phyloP scores from a whole-genome alignment of 345 rosid genomes.

The Cardamine occulta region DNA sequence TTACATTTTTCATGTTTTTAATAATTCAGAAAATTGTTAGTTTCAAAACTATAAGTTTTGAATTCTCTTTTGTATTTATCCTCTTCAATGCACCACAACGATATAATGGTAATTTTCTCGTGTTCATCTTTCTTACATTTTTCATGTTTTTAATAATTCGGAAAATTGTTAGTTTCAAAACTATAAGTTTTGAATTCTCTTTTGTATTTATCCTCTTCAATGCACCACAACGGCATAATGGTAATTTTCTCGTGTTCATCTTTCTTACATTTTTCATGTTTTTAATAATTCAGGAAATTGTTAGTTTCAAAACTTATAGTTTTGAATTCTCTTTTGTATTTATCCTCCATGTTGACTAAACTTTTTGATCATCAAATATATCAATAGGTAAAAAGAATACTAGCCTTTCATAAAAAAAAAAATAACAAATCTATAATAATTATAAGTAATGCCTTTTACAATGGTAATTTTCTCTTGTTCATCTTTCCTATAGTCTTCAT shows the following conservation, averaged over 20 bases:
- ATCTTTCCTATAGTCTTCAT: too few species aligned
- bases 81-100: neutral
- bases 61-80: too few species aligned
- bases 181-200: too few species aligned
- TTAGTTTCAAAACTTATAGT: neutral
- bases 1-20: neutral
- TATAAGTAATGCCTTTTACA: too few species aligned
- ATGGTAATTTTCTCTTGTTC: too few species aligned
- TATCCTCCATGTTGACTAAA: neutral
- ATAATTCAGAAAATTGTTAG: too few species aligned
- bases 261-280: neutral
- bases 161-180: too few species aligned
- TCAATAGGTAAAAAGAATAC: too few species aligned
- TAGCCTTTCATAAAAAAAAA: too few species aligned
- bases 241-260: neutral
- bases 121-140: neutral
- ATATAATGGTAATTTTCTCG: neutral
- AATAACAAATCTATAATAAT: too few species aligned
- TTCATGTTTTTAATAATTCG: neutral
- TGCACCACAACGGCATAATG: neutral
- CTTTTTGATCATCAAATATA: neutral
- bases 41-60: too few species aligned
- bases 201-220: neutral
- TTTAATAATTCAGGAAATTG: neutral
- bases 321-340: neutral